phyloP scores from a whole-genome alignment of 2,329 filamentous ascomycete genomes.

The Aspergillus ochraceus region DNA sequence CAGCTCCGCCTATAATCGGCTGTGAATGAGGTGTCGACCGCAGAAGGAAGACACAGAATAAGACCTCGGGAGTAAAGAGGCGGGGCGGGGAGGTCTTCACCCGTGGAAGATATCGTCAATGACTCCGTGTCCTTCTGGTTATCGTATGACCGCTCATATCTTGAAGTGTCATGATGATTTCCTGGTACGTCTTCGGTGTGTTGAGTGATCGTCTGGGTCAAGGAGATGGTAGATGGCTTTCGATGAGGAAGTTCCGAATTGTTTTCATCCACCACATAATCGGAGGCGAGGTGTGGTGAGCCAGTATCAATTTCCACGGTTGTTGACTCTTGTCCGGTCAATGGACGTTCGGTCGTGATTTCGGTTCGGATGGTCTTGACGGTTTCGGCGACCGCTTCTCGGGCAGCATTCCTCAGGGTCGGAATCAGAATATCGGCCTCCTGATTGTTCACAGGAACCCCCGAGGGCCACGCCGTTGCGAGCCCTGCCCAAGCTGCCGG shows the following conservation, averaged over 20 bases:
- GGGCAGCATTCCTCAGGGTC: constrained; percentile 42
- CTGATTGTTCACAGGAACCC: constrained; percentile 35
- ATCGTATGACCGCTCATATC: not conserved
- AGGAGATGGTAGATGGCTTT: constrained; percentile 43
- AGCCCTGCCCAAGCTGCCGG: constrained; percentile 41
- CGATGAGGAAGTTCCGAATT: constrained; percentile 27
- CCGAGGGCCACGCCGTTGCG: constrained; percentile 41
- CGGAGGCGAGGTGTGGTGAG: constrained; percentile 25
- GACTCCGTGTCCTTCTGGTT: not conserved
- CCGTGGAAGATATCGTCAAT: not conserved
- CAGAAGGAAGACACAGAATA: constrained; percentile 37
- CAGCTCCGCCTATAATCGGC: constrained; percentile 35
- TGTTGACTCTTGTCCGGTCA: constrained; percentile 13
- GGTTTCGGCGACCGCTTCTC: constrained; percentile 40
- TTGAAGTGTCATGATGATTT: constrained; percentile 1
- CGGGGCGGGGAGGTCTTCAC: constrained; percentile 24
- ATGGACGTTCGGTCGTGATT: constrained; percentile 30
- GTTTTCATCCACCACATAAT: constrained; percentile 20
- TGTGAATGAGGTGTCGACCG: constrained; percentile 31
- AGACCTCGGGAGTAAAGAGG: constrained; percentile 39
- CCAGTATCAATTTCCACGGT: constrained; percentile 13
- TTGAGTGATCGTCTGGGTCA: constrained; percentile 41
- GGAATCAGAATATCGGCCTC: constrained; percentile 44
- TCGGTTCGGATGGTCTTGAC: constrained; percentile 42
- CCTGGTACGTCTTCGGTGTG: constrained; percentile 32